Percentiles rank a stretch among this genome's conserved stretches.
phyloP scores from a whole-genome alignment of 2,329 filamentous ascomycete species.

The Phialophora expanda region DNA sequence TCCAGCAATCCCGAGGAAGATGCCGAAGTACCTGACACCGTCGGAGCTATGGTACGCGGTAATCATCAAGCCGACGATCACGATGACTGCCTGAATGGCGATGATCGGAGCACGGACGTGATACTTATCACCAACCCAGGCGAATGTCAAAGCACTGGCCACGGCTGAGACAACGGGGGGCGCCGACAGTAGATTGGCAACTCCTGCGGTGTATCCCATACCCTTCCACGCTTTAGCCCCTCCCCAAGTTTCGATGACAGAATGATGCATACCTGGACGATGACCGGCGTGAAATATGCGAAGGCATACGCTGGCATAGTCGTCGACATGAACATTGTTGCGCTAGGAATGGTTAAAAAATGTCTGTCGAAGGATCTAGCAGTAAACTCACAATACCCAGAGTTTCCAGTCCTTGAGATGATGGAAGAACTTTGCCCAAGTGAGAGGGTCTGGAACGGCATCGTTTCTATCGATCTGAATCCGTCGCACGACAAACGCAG shows the following conservation, averaged over 20 bases:
- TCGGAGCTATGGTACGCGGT: slow-evolving; percentile 39
- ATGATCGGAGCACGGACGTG: slow-evolving; percentile 41
- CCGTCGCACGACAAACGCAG: slow-evolving; percentile 42
- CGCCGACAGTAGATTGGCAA: slow-evolving; percentile 42
- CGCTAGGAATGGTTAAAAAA: slow-evolving; percentile 3
- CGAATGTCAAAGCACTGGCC: slow-evolving; percentile 37
- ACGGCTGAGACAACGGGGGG: slow-evolving; percentile 42
- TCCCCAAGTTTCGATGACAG: not conserved
- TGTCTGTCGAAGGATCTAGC: not conserved
- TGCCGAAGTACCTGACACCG: slow-evolving; percentile 41
- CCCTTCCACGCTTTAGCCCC: slow-evolving; percentile 25
- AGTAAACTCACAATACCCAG: slow-evolving; percentile 57
- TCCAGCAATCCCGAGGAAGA: slow-evolving; percentile 43
- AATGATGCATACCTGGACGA: slow-evolving; percentile 20
- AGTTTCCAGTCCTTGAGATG: slow-evolving; percentile 61
- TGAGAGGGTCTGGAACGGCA: slow-evolving; percentile 54
- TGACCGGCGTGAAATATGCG: slow-evolving; percentile 32
- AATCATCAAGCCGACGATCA: slow-evolving; percentile 41
- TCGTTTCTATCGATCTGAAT: slow-evolving; percentile 66
- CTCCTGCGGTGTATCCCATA: slow-evolving; percentile 42
- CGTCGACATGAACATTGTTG: slow-evolving; percentile 33
- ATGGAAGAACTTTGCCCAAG: slow-evolving; percentile 52
- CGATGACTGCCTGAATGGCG: slow-evolving; percentile 40
- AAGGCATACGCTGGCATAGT: slow-evolving; percentile 32
- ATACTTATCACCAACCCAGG: slow-evolving; percentile 43